phyloP scores from a whole-genome alignment of 805 yeast species.

The Starmerella asiatica region DNA sequence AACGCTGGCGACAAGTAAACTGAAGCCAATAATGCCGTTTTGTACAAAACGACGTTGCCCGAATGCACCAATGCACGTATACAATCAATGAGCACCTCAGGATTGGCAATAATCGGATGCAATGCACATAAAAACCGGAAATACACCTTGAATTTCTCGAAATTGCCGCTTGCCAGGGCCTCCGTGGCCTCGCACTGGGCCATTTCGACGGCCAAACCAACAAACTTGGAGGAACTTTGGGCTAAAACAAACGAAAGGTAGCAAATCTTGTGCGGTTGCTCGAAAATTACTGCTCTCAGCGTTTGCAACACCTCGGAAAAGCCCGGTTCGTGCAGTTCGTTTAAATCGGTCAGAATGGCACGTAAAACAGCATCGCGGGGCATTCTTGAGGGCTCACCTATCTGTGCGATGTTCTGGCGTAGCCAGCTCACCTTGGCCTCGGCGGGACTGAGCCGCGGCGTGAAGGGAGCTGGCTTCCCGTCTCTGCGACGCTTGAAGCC shows the following conservation, averaged over 20 bases:
- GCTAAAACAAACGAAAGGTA: constrained; percentile 50
- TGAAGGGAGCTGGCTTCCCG: constrained; percentile 5
- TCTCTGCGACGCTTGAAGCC: constrained; percentile 17
- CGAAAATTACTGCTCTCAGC: constrained; percentile 54
- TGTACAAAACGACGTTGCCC: constrained; percentile 23
- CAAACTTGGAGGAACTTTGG: constrained; percentile 35
- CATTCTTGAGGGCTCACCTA: constrained; percentile 43
- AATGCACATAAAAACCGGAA: constrained; percentile 58
- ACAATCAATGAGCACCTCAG: constrained; percentile 30
- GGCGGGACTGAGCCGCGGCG: constrained; percentile 16
- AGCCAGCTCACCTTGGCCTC: constrained; percentile 15
- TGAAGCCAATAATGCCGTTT: constrained; percentile 13
- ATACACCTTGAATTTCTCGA: constrained; percentile 58
- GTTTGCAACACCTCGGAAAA: constrained; percentile 49
- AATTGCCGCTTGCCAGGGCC: constrained; percentile 36
- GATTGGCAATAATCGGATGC: constrained; percentile 40
- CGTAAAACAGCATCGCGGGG: constrained; percentile 19
- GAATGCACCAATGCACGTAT: not conserved
- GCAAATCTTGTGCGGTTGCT: constrained; percentile 83
- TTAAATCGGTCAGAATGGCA: constrained; percentile 30
- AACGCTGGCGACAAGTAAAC: constrained; percentile 12
- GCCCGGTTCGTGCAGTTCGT: constrained; percentile 45
- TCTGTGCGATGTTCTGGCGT: constrained; percentile 36
- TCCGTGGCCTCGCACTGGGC: constrained; percentile 52
- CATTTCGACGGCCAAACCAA: constrained; percentile 54